Base-by-base conservation (phyloP, 129 eudicot species). In the Saposhnikovia divaricata region DNA sequence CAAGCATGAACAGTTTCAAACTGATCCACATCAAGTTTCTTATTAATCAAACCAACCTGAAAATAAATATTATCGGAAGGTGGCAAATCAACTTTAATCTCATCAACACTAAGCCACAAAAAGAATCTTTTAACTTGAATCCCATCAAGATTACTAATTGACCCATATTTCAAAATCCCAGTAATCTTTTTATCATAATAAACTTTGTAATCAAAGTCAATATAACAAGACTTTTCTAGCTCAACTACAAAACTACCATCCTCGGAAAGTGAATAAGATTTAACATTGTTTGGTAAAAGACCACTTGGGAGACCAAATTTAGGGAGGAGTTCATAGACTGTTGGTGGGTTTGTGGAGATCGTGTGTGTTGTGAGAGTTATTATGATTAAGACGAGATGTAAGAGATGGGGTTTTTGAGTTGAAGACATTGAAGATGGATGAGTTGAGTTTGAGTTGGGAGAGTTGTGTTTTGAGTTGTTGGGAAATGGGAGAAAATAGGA, bases 21-120 rank as follows among this genome's bases (percentile, higher is more conserved):
- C 92, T 95, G 98, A 80, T 79, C 86, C 61, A 90, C 85, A 69
- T 88, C 90, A 76, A 95, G 98, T 83, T 90, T 80, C 97, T 90
- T 92, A 79, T 92, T 89, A 23, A 95, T 84, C 66, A 92, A 18
- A 80, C 98, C 98, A 74, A 95, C 94, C 78, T 85, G 88, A 73
- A 95, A 95, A 77, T 95, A 92, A 48, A 95, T 90, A 55, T 77
- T 86, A 75, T 90, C 87, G 19, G 92, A 85, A 13, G 87, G 92
- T 1, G 98, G 98, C 89, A 95, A 82, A 82, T 95, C 98, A 80
- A 95, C 98, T 74, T 72, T 92, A 74, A 95, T 95, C 82, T 90
- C 94, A 80, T 92, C 94, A 48, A 95, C 97, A 68, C 86, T 80
- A 66, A 95, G 80, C 98, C 98, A 95, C 63, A 95, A 76, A 19